phyloP scores from a whole-genome alignment of 345 rosid species.

The Eucalyptus curtisii region DNA sequence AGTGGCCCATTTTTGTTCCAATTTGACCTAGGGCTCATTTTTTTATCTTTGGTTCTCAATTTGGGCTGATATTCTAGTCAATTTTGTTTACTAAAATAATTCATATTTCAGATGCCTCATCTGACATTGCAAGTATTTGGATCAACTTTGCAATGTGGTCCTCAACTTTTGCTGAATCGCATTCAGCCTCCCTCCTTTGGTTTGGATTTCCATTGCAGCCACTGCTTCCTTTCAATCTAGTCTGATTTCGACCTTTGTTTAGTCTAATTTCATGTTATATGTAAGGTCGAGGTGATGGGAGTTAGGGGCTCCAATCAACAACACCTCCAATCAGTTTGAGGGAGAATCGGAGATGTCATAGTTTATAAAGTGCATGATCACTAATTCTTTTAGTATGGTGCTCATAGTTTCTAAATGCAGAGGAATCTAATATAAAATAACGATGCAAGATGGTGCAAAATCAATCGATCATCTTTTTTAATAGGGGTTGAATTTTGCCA shows the following conservation, averaged over 20 bases:
- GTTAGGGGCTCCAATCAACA: neutral
- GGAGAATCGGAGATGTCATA: no score
- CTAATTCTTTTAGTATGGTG: neutral
- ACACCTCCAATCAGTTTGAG: no score
- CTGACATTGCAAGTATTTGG: rapidly evolving
- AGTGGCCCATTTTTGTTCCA: neutral
- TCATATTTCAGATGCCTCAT: rapidly evolving
- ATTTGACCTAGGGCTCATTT: neutral
- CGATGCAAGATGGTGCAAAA: neutral
- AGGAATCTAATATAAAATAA: no score
- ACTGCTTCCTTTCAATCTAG: neutral
- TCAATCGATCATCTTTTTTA: no score
- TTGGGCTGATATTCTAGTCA: neutral
- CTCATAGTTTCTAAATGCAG: neutral
- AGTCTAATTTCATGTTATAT: neutral
- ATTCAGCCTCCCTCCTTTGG: neutral
- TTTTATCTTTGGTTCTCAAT: neutral
- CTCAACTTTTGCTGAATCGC: rapidly evolving
- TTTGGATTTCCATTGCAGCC: neutral
- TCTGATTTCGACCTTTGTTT: neutral
- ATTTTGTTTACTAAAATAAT: no score
- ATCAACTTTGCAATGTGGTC: neutral
- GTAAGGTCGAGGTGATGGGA: neutral
- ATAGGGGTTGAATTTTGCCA: rapidly evolving
- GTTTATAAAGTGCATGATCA: neutral